Conservation (phyloP, 2,329 filamentous ascomycete genomes). For the Amphichorda felina region DNA sequence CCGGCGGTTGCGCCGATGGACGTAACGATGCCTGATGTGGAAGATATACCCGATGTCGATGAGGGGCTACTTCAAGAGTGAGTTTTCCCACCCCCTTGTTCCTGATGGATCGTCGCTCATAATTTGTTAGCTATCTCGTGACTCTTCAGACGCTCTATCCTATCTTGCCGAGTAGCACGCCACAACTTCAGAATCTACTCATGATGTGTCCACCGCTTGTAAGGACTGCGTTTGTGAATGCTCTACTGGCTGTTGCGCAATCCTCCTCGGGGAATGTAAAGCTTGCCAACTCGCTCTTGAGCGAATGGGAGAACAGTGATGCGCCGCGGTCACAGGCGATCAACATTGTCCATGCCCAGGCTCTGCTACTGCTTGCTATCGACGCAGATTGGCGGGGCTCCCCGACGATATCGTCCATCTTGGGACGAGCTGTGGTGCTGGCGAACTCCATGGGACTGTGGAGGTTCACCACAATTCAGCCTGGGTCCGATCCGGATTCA, state of each 20-base stretch:
- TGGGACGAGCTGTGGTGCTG: slow-evolving; percentile 54
- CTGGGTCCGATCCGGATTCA: slow-evolving; percentile 41
- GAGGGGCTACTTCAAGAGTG: slow-evolving; percentile 34
- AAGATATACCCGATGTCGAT: slow-evolving; percentile 24
- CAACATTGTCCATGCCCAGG: slow-evolving; percentile 52
- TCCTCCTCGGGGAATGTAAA: slow-evolving; percentile 27
- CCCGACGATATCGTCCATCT: slow-evolving; percentile 34
- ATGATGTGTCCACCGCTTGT: slow-evolving; percentile 42
- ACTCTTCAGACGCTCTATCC: slow-evolving; percentile 57
- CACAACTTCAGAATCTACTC: slow-evolving; percentile 42
- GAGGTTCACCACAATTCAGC: slow-evolving; percentile 26
- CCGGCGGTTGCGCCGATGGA: slow-evolving; percentile 19
- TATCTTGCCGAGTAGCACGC: slow-evolving; percentile 46
- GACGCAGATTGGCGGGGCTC: slow-evolving; percentile 45
- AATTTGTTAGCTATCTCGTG: slow-evolving; percentile 37
- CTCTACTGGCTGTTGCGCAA: slow-evolving; percentile 43
- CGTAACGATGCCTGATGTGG: slow-evolving; percentile 18
- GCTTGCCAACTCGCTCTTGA: slow-evolving; percentile 32
- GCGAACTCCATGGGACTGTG: slow-evolving; percentile 54
- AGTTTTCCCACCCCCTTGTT: slow-evolving; percentile 8
- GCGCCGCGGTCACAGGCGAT: slow-evolving; percentile 23
- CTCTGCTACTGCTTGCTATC: slow-evolving; percentile 52
- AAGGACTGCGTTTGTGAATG: slow-evolving; percentile 52
- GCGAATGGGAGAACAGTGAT: slow-evolving; percentile 36
- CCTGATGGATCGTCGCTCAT: background rate